Conservation (phyloP, 306 rosid species). For the Mimosa bimucronata region DNA sequence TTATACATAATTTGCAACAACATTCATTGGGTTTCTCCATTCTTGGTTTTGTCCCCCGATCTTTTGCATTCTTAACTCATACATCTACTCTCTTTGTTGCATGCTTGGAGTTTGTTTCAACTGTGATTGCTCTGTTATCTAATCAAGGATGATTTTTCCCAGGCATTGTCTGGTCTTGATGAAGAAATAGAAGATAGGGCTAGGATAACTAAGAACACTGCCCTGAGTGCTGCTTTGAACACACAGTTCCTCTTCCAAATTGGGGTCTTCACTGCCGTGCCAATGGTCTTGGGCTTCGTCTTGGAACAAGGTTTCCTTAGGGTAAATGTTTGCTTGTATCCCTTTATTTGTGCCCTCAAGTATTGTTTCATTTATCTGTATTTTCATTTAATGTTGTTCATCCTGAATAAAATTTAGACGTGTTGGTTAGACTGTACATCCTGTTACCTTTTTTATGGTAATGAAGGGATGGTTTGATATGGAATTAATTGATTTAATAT, state of each 20-base stretch:
- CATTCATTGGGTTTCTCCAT: not conserved
- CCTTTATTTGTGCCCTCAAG: not conserved
- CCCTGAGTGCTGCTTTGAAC: constrained; percentile 74
- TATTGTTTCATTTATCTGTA: not conserved
- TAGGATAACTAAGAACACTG: constrained; percentile 55
- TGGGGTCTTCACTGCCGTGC: constrained; percentile 90
- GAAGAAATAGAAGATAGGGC: constrained; percentile 67
- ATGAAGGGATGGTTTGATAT: constrained; percentile 26
- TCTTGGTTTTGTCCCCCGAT: not conserved
- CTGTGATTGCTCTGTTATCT: not conserved
- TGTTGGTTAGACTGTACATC: not conserved
- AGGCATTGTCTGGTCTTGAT: constrained; percentile 97
- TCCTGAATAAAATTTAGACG: not conserved
- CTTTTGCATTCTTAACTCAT: no score
- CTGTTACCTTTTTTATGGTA: not conserved
- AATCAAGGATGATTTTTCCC: constrained; percentile 24
- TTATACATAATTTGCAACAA: not conserved
- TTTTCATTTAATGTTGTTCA: not conserved
- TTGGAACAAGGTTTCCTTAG: constrained; percentile 87
- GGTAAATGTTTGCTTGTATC: constrained; percentile 47
- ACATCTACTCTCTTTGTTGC: not conserved
- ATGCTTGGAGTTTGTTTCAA: not conserved
- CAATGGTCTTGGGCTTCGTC: constrained; percentile 83
- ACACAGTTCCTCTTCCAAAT: constrained; percentile 90
- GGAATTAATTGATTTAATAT: not conserved